Base-by-base conservation (phyloP, 495 filamentous ascomycete genomes). In the Aspergillus egyptiacus region DNA sequence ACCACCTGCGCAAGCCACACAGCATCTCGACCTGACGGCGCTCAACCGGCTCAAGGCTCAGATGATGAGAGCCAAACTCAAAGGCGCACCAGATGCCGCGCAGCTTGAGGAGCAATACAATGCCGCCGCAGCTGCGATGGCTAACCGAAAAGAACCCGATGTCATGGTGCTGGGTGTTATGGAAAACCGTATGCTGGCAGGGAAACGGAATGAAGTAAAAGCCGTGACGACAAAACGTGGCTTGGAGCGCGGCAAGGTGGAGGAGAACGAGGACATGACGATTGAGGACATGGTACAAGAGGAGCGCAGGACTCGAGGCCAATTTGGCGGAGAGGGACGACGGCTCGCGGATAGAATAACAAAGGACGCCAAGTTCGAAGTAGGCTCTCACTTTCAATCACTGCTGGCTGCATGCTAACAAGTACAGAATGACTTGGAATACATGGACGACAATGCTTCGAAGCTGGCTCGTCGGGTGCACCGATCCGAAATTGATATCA, bases 281-380 rank as follows among this genome's bases (percentile, higher is more conserved):
- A 83, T 98, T 45, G 87, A 91, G 18, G 93, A 97, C 58, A 98
- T 98, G 93, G 80, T 98, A 8, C 77, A 86, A 32, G 89, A 96
- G 61, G 93, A 98, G 65, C 80, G 87, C 42, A 81, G 90, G 52
- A 95, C 85, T 6, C 80, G 81, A 32, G 85, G 84, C 24, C 83
- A 89, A 59, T 69, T 75, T 7, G 91, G 89, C 25, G 89, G 90
- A 33, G 90, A 95, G 61, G 87, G 89, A 7, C 70, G 78, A 58
- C 80, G 83, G 15, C 77, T 96, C 10, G 93, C 93, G 18, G 91
- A 97, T 58, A 78, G 88, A 42, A 97, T 98, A 52, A 83, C 89
- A 35, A 91, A 94, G 54, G 93, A 98, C 69, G 81, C 65, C 20
- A 95, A 91, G 61, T 98, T 96, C 60, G 80, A 86, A 63, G 81